These are phyloP conservation scores for Cordyceps fumosorosea DNA, from an alignment of 2,329 filamentous ascomycete genomes.

Conservation along the genomic window DNA sequence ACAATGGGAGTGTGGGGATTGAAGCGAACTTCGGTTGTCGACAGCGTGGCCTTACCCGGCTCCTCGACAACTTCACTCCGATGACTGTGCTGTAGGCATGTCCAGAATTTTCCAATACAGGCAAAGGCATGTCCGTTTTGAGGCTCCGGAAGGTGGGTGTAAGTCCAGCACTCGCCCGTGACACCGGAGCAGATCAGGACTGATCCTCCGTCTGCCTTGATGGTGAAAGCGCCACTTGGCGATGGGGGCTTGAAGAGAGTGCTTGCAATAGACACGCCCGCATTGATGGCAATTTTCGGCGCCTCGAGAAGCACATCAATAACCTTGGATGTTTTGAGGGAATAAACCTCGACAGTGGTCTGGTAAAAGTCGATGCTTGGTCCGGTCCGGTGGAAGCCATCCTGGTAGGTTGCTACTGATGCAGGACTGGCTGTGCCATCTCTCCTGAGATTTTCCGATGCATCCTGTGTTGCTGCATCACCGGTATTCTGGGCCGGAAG, in stretches of 20 bases:
- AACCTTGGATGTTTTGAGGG: conserved; percentile 65
- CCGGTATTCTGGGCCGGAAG: conserved; percentile 31
- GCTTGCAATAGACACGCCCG: conserved; percentile 49
- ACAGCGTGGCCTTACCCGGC: conserved; percentile 32
- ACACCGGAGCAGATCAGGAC: conserved; percentile 70
- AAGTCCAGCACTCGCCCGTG: conserved; percentile 86
- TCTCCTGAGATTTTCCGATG: conserved; percentile 32
- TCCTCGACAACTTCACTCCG: conserved; percentile 44
- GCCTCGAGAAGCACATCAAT: conserved; percentile 69
- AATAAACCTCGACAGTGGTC: conserved; percentile 85
- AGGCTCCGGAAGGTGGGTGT: conserved; percentile 40
- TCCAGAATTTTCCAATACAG: conserved; percentile 90
- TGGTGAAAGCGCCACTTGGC: conserved; percentile 64
- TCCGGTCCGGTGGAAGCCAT: conserved; percentile 26
- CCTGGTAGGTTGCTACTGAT: conserved; percentile 33
- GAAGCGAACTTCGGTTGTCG: conserved; percentile 32
- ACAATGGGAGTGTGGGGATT: conserved; percentile 57
- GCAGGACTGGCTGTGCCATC: conserved; percentile 38
- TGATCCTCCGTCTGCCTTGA: conserved; percentile 66
- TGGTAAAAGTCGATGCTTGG: conserved; percentile 60
- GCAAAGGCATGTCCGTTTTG: conserved; percentile 42
- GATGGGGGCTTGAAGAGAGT: conserved; percentile 61
- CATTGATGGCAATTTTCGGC: conserved; percentile 53
- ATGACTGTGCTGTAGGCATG: conserved; percentile 61
- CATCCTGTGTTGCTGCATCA: conserved; percentile 25